Percentiles rank a stretch among this genome's conserved stretches.
Evolutionary conservation across 257 asterid species (phyloP).

Genomic region (Coffea canephora): DNA sequence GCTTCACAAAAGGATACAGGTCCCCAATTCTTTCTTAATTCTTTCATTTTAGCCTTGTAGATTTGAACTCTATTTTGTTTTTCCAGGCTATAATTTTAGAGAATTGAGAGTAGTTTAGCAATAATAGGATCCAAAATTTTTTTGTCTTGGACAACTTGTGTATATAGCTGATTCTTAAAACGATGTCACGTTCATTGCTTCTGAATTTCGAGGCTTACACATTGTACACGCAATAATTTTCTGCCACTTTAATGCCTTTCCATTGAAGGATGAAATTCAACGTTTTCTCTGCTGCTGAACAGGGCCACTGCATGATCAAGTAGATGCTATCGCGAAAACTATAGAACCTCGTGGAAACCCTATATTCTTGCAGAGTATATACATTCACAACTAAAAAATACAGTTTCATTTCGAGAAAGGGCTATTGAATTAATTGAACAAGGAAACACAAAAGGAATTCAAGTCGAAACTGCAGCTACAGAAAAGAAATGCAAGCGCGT

Average conservation of each 20-base stretch:
- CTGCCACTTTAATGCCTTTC: neutral
- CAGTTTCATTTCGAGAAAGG: too few relatives aligned
- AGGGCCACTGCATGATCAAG: neutral
- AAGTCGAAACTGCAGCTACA: too few relatives aligned
- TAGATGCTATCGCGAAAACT: too few relatives aligned
- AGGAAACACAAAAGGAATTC: too few relatives aligned
- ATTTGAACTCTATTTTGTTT: conserved; percentile 29
- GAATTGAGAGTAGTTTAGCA: conserved; percentile 30
- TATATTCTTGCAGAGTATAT: too few relatives aligned
- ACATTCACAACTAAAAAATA: too few relatives aligned
- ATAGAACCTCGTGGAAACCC: too few relatives aligned
- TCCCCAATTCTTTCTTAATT: conserved; percentile 21
- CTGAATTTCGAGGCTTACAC: neutral
- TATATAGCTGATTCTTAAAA: conserved; percentile 29
- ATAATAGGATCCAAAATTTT: conserved; percentile 34
- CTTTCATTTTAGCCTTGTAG: conserved; percentile 46
- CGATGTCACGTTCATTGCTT: conserved; percentile 8
- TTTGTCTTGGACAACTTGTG: conserved; percentile 27
- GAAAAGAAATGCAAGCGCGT: too few relatives aligned
- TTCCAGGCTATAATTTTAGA: conserved; percentile 23
- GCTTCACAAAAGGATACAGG: conserved; percentile 19
- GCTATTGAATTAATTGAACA: too few relatives aligned
- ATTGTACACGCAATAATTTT: neutral
- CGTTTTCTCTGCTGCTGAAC: neutral
- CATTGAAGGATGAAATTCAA: neutral